Evolutionary conservation across 495 filamentous ascomycete genomes (phyloP).

Genomic region (Delitschia confertaspora): DNA sequence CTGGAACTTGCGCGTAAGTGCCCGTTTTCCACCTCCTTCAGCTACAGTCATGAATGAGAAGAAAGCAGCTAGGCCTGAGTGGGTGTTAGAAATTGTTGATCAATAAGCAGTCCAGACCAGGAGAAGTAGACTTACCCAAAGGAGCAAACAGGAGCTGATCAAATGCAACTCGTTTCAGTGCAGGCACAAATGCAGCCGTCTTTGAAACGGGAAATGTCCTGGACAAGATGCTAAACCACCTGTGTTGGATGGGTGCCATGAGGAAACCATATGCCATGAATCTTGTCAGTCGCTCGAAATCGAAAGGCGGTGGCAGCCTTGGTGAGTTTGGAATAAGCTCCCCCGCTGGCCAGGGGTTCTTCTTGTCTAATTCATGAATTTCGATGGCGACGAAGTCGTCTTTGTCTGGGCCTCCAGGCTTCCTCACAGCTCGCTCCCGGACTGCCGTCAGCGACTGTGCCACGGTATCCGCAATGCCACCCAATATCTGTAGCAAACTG

Average conservation of each 20-base stretch:
- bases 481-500: conserved; percentile 50
- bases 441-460: conserved; percentile 88
- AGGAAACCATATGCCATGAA: conserved; percentile 96
- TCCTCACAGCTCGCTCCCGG: conserved; percentile 55
- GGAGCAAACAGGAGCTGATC: conserved; percentile 97
- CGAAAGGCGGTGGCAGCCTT: conserved; percentile 69
- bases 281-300: conserved; percentile 83
- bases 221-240: conserved; percentile 90
- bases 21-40: conserved; percentile 80
- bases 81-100: conserved; percentile 13
- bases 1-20: conserved; percentile 73
- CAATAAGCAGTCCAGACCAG: conserved; percentile 1
- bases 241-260: conserved; percentile 93
- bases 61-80: conserved; percentile 67
- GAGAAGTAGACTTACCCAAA: conserved; percentile 49
- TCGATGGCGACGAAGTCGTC: conserved; percentile 77
- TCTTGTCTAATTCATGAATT: conserved; percentile 80
- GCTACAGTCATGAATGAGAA: conserved; percentile 96
- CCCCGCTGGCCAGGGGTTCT: conserved; percentile 57
- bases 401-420: conserved; percentile 43
- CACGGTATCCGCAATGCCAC: conserved; percentile 89
- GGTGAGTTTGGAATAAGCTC: conserved; percentile 60
- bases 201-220: conserved; percentile 76
- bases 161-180: conserved; percentile 79
- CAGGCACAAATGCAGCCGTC: conserved; percentile 59